Base-by-base conservation (phyloP, 139 green algal species). In the Haematococcus sp. region DNA sequence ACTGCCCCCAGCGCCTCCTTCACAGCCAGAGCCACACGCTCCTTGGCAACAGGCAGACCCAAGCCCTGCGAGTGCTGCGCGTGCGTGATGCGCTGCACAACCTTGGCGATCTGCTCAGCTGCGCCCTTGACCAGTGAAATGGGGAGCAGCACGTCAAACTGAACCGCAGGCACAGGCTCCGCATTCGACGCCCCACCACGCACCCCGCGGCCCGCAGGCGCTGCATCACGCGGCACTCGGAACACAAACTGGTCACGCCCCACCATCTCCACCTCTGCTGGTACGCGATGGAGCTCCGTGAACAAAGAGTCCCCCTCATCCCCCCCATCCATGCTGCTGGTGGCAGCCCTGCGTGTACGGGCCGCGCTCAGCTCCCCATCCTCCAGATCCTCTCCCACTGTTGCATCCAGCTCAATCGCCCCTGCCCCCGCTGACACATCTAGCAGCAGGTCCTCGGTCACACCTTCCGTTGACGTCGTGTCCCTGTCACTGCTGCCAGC, bases 231-330 rank as follows among this genome's bases (percentile, higher is more conserved):
- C 33, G 43, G 73, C 3, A 88, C 72, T 0, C 34, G 63, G 20
- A 89, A 78, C 1, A 68, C 68, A 52, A 90, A 89, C 17, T 44
- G 43, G 72, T 90, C 79, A 31, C 83, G 79, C 28, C 83, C 76
- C 20, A 75, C 23, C 73, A 84, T 79, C 1, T 71, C 59, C n/a
- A 88, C 31, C n/a, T 56, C 34, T 0, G 84, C 84, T 2, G 84
- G 84, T 17, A 84, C 71, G 25, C 84, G 76, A 15, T 71, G 78
- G 22, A 84, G 74, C 66, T 76, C 74, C 5, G 70, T 74, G 27
- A 71, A 71, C 0, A 78, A 16, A 40, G 69, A 7, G 40, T 49
- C 40, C 7, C 40, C 40, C 40, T 49, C 40, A 7, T 49, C 40
- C 7, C 40, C 40, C 7, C 40, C 40, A 49, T 49, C 40, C 40